A percentile compares a stretch with the other conserved stretches of the same genome.
Conservation (phyloP, 352 stramenopile species). For the Globisporangium paroecandrum region DNA sequence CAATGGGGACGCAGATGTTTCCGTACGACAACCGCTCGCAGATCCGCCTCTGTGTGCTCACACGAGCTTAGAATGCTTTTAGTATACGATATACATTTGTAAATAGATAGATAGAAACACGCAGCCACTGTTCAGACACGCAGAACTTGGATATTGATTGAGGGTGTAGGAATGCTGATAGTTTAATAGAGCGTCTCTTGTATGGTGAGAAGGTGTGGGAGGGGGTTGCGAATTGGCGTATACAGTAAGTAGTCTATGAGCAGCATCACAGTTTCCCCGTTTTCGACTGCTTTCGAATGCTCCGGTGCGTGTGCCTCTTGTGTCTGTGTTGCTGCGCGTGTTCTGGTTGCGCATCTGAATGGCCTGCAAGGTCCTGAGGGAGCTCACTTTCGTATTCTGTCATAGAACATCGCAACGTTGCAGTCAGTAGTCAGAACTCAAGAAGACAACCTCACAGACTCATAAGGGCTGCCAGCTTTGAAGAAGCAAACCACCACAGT, state of each 20-base stretch:
- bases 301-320: not conserved
- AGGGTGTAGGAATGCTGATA: not conserved
- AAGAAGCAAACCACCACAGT: too few relatives aligned
- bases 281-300: not conserved
- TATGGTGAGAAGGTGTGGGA: not conserved
- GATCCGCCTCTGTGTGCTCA: slow-evolving; percentile 55
- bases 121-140: not conserved
- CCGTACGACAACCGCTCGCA: slow-evolving; percentile 62
- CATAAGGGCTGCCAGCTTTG: not conserved
- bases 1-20: slow-evolving; percentile 46
- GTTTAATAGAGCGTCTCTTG: not conserved
- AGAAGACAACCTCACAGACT: not conserved
- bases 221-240: not conserved
- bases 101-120: not conserved
- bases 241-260: not conserved
- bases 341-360: not conserved
- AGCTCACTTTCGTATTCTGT: slow-evolving; percentile 7
- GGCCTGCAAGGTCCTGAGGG: not conserved
- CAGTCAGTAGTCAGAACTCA: not conserved
- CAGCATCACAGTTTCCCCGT: not conserved
- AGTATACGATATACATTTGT: not conserved
- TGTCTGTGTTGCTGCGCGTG: not conserved
- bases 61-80: not conserved
- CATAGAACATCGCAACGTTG: not conserved
- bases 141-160: not conserved